Conservation (phyloP, 2,329 filamentous ascomycete genomes). For the Myriosclerotinia scirpicola region DNA sequence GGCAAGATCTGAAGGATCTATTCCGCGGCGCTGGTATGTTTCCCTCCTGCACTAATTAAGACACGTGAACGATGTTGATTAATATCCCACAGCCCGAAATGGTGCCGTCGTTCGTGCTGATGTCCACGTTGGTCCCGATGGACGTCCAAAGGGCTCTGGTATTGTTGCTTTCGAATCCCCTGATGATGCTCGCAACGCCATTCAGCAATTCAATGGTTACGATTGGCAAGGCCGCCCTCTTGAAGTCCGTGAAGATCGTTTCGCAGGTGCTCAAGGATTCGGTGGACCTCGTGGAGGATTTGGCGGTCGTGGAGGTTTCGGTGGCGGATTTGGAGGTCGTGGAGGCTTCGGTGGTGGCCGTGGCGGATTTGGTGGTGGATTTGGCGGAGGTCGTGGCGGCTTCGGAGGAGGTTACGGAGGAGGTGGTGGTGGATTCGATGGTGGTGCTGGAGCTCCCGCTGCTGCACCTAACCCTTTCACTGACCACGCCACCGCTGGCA, state of each 20-base stretch:
- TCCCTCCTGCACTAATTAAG: conserved; percentile 35
- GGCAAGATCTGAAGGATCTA: conserved; percentile 98
- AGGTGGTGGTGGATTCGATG: conserved; percentile 42
- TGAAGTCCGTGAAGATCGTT: conserved; percentile 95
- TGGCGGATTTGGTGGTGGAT: conserved; percentile 53
- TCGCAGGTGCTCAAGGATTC: conserved; percentile 61
- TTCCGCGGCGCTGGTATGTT: conserved; percentile 95
- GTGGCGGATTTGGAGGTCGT: conserved; percentile 56
- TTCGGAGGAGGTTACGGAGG: conserved; percentile 59
- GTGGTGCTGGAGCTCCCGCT: conserved; percentile 46
- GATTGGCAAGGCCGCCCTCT: conserved; percentile 95
- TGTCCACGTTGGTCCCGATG: conserved; percentile 88
- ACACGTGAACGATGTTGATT: conserved; percentile 33
- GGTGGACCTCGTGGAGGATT: conserved; percentile 48
- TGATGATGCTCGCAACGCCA: conserved; percentile 93
- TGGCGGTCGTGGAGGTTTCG: conserved; percentile 46
- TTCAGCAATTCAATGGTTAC: conserved; percentile 96
- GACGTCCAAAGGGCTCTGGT: conserved; percentile 92
- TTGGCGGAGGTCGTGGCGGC: conserved; percentile 41
- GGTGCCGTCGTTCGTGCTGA: conserved; percentile 91
- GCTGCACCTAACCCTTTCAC: conserved; percentile 86
- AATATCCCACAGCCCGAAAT: conserved; percentile 51
- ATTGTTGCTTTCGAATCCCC: conserved; percentile 95
- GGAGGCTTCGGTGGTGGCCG: conserved; percentile 60
- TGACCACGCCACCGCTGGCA: conserved; percentile 83